These are phyloP conservation scores for Lunularia cruciata DNA, from an alignment of 225 moss, liverwort and hornwort species.

Conservation along the genomic window DNA sequence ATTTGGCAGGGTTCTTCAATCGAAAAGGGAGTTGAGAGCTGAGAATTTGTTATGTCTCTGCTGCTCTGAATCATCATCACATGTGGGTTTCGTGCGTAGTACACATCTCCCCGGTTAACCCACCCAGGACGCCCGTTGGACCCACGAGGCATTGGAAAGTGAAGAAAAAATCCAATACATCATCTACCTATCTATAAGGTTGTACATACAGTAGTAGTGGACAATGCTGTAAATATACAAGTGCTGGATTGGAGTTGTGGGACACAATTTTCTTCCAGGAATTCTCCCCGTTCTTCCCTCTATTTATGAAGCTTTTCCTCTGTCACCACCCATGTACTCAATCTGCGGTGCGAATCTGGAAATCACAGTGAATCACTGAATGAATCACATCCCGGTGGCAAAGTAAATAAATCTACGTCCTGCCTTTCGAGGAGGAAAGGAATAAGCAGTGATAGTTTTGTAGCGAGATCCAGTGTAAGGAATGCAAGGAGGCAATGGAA, in stretches of 20 bases:
- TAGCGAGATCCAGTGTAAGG: slow-evolving; percentile 13
- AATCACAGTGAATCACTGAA: slow-evolving; percentile 5
- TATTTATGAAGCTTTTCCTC: neutral
- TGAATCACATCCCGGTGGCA: neutral
- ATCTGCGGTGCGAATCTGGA: slow-evolving; percentile 11
- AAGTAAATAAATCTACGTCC: neutral
- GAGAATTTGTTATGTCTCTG: slow-evolving; percentile 9
- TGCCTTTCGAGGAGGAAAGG: neutral
- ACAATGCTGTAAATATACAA: neutral
- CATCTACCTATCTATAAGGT: neutral
- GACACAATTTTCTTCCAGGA: neutral
- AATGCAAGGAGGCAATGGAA: slow-evolving; percentile 35
- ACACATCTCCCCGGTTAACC: slow-evolving; percentile 15
- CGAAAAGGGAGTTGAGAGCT: slow-evolving; percentile 9
- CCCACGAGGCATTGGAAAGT: slow-evolving; percentile 21
- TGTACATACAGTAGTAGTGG: slow-evolving; percentile 13
- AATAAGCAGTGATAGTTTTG: slow-evolving; percentile 4
- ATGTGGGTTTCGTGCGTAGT: slow-evolving; percentile 14
- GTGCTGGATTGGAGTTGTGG: neutral
- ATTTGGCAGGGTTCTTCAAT: slow-evolving; percentile 11
- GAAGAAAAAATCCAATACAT: slow-evolving; percentile 7
- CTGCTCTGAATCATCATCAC: slow-evolving; percentile 7
- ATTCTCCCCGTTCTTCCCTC: neutral
- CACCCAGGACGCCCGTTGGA: slow-evolving; percentile 22
- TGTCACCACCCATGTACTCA: slow-evolving; percentile 16